Evolutionary conservation across 345 rosid genomes (phyloP), one percentile per base, ranked within the genome.

Genomic region (Lagerstroemia speciosa): DNA sequence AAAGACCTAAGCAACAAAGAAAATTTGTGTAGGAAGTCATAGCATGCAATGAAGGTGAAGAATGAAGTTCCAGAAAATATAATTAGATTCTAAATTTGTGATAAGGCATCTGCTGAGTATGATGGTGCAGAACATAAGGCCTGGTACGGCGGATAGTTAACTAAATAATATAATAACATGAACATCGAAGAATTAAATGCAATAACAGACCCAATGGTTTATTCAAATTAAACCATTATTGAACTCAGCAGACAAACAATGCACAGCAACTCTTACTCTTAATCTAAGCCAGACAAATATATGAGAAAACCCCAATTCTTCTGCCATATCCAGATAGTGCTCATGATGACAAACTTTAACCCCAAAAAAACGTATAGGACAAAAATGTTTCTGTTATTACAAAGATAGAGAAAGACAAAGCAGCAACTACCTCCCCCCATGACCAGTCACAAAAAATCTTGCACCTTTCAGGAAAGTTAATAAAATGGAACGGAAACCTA

Each of bases 381-480:
- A n/a, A n/a, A n/a, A n/a, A n/a, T n/a, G n/a, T n/a, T n/a, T n/a
- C n/a, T n/a, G n/a, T n/a, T n/a, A n/a, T n/a, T n/a, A n/a, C n/a
- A n/a, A n/a, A n/a, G n/a, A n/a, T n/a, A n/a, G n/a, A n/a, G n/a
- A n/a, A n/a, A n/a, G n/a, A n/a, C 12, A n/a, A 53, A 74, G 52
- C 65, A 67, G 19, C 58, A 67, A 19, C 67, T 73, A 91, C 98
- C 96, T 91, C 97, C 45, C n/a, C n/a, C 99, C 96, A 27, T 85
- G 80, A 76, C 86, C 81, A 46, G 96, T 86, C 29, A 74, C 34
- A 48, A 91, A 87, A 50, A 86, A 82, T 78, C 79, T 74, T 67
- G 91, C 83, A 36, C 93, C 97, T 83, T 84, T 96, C 64, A 94
- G 81, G 75, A 94, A 80, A 45, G 97, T 95, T 75, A 91, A 83